Evolutionary conservation across 768 basidiomycete genomes (phyloP), one percentile per base, ranked within the genome.

Genomic region (Leccinum broughii): DNA sequence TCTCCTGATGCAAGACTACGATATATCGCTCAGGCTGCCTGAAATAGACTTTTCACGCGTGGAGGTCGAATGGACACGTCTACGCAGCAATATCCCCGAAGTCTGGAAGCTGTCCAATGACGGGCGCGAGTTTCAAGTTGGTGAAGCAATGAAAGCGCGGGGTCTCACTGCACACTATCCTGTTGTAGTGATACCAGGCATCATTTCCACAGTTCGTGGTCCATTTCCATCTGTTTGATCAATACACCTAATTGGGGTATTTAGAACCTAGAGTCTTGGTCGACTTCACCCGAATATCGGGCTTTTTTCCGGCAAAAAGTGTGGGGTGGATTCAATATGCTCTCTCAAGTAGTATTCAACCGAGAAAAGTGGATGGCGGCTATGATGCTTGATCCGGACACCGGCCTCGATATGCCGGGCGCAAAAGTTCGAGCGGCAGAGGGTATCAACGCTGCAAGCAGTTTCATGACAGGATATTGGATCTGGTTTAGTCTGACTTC

Each of bases 251-350:
- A 41, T 28, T 14, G 3, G 10, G 15, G n/a, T 2, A 0, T 35
- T n/a, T 61, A 92, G 85, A 88, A 90, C 5, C 77, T 98, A 60
- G 95, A 98, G 70, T 94, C 92, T 7, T 99, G 97, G 96, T 89
- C 92, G 5, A 96, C 96, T 0, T 80, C 85, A 6, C 86, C 88
- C 0, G 92, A 92, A 59, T 91, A 93, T 63, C 85, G 92, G 6
- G 70, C 87, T 0, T 97, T 94, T 78, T 98, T 99, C 72, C 85
- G 95, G n/a, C 89, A 96, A 73, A 89, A 93, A 70, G 71, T 88
- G 6, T 89, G 87, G 88, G 88, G 87, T 30, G 88, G 87, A 5
- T 86, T 87, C 70, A 87, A 83, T 51, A 95, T 93, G 93, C 72
- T 95, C 41, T 85, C 90, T 1, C 91, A 94, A 68, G 83, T 86